A percentile compares a stretch with the other conserved stretches of the same genome.
Conservation (phyloP, 176 grass and related monocot genomes). For the Poa pratensis region DNA sequence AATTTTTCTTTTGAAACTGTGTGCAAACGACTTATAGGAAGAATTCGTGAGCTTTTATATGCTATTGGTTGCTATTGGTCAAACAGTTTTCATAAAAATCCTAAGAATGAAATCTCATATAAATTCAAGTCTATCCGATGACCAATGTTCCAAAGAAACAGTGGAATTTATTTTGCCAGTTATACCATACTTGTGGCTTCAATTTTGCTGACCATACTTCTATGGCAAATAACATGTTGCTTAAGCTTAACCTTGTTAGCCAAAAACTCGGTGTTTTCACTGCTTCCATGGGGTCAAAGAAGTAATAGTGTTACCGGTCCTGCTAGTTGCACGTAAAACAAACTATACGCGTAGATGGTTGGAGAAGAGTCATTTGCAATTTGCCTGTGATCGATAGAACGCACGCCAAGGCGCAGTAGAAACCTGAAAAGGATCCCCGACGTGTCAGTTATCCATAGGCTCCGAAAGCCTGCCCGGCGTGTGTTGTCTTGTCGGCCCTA, state of each 20-base stretch:
- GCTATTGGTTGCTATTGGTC: not conserved
- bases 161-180: too few species aligned
- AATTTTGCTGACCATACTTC: too few species aligned
- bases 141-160: too few species aligned
- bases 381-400: not conserved
- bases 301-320: not conserved
- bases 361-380: not conserved
- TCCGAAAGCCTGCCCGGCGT: conserved; percentile 52
- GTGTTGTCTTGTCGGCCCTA: conserved; percentile 68
- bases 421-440: conserved; percentile 38
- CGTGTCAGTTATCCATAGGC: conserved; percentile 70
- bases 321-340: not conserved
- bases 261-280: too few species aligned
- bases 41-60: not conserved
- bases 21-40: not conserved
- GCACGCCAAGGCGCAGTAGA: conserved; percentile 16
- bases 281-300: too few species aligned
- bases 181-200: too few species aligned
- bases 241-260: too few species aligned
- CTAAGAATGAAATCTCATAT: too few species aligned
- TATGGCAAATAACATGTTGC: too few species aligned
- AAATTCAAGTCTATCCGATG: too few species aligned
- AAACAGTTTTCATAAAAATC: not conserved
- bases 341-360: too few species aligned
- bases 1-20: not conserved